Evolutionary conservation across 2,329 filamentous ascomycete species (phyloP), one percentile per base, ranked within the genome.

Genomic region (Aspergillus sclerotialis): DNA sequence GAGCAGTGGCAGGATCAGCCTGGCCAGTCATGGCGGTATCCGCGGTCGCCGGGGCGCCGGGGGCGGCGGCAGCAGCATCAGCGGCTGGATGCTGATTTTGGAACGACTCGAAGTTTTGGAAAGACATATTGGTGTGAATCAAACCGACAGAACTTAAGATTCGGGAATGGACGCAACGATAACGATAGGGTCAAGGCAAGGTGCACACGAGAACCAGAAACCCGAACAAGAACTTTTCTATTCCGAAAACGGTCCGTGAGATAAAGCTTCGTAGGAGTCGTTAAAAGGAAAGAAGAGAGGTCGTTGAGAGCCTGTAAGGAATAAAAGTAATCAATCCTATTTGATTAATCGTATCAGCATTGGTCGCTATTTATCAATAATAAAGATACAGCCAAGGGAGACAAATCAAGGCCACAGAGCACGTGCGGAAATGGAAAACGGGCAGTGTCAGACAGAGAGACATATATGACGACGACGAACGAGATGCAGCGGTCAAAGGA

Each of bases 91-190:
- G 73, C 59, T 78, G 76, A 58, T 73, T 73, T 54, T 73, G 75
- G 60, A 76, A 79, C 45, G 72, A 68, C 52, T 81, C 76, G 61
- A 76, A 79, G 60, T 76, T 76, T 43, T 75, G 73, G 67, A 79
- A 82, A 58, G 76, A 79, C 79, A 82, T 82, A 46, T 73, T 58
- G 42, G 44, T 35, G 35, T 41, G 38, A 46, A 45, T 28, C 26
- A 12, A 28, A 13, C 26, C 8, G 35, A 43, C 43, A 38, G 49
- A 46, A 43, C 35, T 34, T 39, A 33, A 37, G 21, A 30, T 43
- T 29, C 39, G 45, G 40, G 40, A 46, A 40, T 43, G 40, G 44
- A 50, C 33, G 44, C 48, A 50, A 50, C 36, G 36, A 52, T 48
- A 49, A 44, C 11, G 14, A 42, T 35, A 39, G 43, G 36, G 30